Evolutionary conservation across 2,329 filamentous ascomycete genomes (phyloP).

Genomic region (Hypoxylon sp.): DNA sequence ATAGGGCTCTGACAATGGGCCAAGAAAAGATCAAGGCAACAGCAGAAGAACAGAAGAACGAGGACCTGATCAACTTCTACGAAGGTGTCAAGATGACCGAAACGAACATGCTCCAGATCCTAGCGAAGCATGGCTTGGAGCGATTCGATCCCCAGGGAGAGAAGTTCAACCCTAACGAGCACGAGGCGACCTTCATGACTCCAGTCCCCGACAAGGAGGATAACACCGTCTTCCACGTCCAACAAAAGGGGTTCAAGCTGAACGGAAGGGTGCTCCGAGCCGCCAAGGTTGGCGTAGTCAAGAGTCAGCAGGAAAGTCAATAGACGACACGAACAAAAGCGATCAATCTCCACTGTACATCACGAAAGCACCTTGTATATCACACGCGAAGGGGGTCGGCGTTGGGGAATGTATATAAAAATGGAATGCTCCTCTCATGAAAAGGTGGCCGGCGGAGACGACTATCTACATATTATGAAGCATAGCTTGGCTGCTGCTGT

Average conservation of each 20-base stretch:
- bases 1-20: slow-evolving; percentile 87
- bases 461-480: slow-evolving; percentile 29
- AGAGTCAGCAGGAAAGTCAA: slow-evolving; percentile 80
- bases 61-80: slow-evolving; percentile 84
- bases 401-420: slow-evolving; percentile 50
- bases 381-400: slow-evolving; percentile 42
- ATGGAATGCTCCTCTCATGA: slow-evolving; percentile 50
- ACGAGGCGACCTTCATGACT: slow-evolving; percentile 96
- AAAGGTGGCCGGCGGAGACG: slow-evolving; percentile 44
- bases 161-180: slow-evolving; percentile 95
- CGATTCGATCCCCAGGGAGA: slow-evolving; percentile 85
- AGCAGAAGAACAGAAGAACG: slow-evolving; percentile 51
- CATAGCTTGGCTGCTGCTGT: slow-evolving; percentile 31
- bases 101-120: slow-evolving; percentile 83
- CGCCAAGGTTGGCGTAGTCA: slow-evolving; percentile 96
- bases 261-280: slow-evolving; percentile 91
- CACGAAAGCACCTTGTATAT: slow-evolving; percentile 45
- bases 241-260: slow-evolving; percentile 95
- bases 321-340: slow-evolving; percentile 33
- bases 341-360: slow-evolving; percentile 37
- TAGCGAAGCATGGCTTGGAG: slow-evolving; percentile 95
- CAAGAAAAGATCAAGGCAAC: slow-evolving; percentile 74
- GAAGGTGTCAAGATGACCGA: slow-evolving; percentile 97
- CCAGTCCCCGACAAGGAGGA: slow-evolving; percentile 90
- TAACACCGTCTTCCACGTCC: slow-evolving; percentile 88